Conservation (phyloP, 495 filamentous ascomycete species). For the Aspergillus saccharolyticus region DNA sequence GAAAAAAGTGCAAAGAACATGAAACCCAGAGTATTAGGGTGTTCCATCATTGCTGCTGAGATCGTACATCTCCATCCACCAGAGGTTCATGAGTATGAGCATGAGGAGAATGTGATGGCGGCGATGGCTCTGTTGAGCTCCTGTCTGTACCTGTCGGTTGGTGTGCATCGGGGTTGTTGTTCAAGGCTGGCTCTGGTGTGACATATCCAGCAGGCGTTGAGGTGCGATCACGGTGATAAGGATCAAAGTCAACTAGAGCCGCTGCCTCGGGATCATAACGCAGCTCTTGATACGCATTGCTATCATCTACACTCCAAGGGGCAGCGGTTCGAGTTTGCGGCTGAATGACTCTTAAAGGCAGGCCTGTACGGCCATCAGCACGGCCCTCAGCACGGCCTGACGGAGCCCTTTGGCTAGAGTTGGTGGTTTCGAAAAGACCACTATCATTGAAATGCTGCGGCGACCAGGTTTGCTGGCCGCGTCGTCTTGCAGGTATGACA, state of each 20-base stretch:
- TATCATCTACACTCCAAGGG: slow-evolving; percentile 35
- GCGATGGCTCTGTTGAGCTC: background rate
- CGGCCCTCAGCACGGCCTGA: slow-evolving; percentile 17
- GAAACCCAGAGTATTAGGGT: background rate
- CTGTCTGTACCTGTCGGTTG: background rate
- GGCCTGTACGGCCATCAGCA: slow-evolving; percentile 17
- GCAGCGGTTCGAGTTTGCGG: slow-evolving; percentile 34
- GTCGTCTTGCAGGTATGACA: slow-evolving; percentile 62
- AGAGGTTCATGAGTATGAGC: background rate
- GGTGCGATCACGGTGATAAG: slow-evolving; percentile 1
- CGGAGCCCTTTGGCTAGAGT: slow-evolving; percentile 12
- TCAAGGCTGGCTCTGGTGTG: background rate
- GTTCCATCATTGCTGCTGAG: background rate
- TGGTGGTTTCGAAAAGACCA: slow-evolving; percentile 12
- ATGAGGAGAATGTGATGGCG: background rate
- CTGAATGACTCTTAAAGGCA: slow-evolving; percentile 38
- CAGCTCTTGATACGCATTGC: slow-evolving; percentile 29
- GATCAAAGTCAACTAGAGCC: slow-evolving; percentile 35
- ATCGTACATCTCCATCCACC: background rate
- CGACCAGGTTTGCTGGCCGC: slow-evolving; percentile 44
- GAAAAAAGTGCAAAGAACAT: background rate
- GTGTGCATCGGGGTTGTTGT: background rate
- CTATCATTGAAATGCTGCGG: slow-evolving; percentile 28
- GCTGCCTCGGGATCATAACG: slow-evolving; percentile 45
- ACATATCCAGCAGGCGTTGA: background rate